These are phyloP conservation scores for Cordyceps pruinosa DNA, from an alignment of 2,329 filamentous ascomycete species.

Conservation along the genomic window DNA sequence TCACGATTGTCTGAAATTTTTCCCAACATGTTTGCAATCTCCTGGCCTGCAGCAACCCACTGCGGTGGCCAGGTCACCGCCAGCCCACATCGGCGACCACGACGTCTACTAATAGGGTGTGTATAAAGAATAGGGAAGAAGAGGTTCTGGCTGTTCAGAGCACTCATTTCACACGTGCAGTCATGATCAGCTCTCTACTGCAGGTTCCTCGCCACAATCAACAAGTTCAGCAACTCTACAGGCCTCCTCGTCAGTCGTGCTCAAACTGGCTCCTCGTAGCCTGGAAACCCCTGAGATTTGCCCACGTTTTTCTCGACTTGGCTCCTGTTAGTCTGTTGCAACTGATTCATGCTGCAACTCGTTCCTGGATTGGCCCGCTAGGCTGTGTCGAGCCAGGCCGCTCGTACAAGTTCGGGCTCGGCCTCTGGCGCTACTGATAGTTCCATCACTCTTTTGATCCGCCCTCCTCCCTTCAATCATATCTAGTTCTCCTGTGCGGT, in stretches of 20 bases:
- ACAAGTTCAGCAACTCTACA: not conserved
- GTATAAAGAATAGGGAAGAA: not conserved
- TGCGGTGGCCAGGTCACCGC: not conserved
- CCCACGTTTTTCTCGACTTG: conserved; percentile 4
- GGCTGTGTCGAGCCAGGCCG: not conserved
- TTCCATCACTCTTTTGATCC: not conserved
- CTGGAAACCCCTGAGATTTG: conserved; percentile 11
- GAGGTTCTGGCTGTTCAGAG: not conserved
- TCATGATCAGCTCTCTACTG: not conserved
- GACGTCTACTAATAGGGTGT: not conserved
- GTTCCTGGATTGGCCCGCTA: conserved; percentile 8
- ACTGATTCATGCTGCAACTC: conserved; percentile 5
- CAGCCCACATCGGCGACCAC: conserved; percentile 3
- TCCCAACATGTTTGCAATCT: not conserved
- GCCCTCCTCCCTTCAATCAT: not conserved
- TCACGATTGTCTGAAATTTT: not conserved
- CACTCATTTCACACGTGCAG: not conserved
- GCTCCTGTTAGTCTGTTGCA: not conserved
- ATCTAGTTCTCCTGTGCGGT: not conserved
- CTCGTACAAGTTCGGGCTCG: not conserved
- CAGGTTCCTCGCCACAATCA: not conserved
- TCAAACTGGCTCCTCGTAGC: not conserved
- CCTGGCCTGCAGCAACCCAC: not conserved
- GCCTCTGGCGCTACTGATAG: not conserved
- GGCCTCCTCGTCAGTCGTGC: not conserved